Base-by-base conservation (phyloP, 140 eudicot genomes). In the Ambrosia hybrid region DNA sequence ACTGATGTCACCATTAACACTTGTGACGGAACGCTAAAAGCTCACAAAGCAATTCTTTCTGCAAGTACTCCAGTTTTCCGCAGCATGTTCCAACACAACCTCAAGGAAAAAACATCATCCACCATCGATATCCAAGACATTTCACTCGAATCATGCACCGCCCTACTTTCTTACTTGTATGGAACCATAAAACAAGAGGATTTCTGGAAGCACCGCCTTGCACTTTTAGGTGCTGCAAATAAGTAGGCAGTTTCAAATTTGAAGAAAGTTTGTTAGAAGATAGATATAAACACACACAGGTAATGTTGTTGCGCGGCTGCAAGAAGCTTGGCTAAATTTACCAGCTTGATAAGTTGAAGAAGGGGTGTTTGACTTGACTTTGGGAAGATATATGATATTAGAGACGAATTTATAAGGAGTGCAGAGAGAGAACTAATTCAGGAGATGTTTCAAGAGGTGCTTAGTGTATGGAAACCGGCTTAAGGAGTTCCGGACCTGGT, bases 311-410 rank as follows among this genome's bases (percentile, higher is more conserved):
- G 98, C 87, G 84, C 82, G 96, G 72, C 73, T 92, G 85, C 98
- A 92, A 70, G 96, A 87, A 70, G 98, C 98, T 0, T 92, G 98
- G 96, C 89, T 92, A n/a, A n/a, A n/a, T n/a, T 51, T 92, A 89
- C 83, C 89, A 85, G 81, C 91, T 92, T 2, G 80, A 89, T 9
- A 87, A 85, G 71, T 69, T 92, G 76, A 92, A 92, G 86, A 89
- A 76, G 64, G 98, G 95, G 4, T 92, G 98, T 68, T 71, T 89
- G 86, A 76, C 61, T 92, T 60, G 93, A 87, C 62, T 92, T 92
- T 52, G 95, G 95, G 21, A 92, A 89, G 87, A 89, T 92, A n/a
- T 85, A 89, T 65, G 98, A 92, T 74, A 80, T 92, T 46, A 82
- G 72, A 70, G 96, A 89, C 57, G 95, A 92, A 58, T 87, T 89